These are phyloP conservation scores for Fusarium oxysporum DNA, from an alignment of 2,329 filamentous ascomycete species.

Conservation along the genomic window DNA sequence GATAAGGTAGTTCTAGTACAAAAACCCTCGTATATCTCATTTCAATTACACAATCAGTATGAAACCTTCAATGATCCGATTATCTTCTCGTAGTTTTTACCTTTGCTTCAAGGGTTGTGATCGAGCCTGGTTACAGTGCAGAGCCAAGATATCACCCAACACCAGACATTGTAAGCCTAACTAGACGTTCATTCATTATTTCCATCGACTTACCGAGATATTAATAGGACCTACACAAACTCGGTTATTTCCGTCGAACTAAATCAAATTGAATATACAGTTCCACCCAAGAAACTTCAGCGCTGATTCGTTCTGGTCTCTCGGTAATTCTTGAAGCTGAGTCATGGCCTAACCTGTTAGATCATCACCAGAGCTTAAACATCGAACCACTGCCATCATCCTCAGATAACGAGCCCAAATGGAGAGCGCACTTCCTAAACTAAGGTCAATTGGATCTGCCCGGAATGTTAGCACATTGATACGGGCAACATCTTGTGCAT, in stretches of 20 bases:
- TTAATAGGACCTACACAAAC: neutral
- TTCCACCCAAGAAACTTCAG: slow-evolving; percentile 7
- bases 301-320: slow-evolving; percentile 2
- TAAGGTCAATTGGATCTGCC: slow-evolving; percentile 32
- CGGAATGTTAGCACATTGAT: slow-evolving; percentile 22
- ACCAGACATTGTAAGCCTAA: neutral
- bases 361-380: neutral
- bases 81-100: neutral
- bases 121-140: neutral
- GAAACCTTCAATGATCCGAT: neutral
- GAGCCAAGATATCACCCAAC: neutral
- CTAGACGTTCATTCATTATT: neutral
- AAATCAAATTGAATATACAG: neutral
- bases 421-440: slow-evolving; percentile 41
- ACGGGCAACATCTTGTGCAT: slow-evolving; percentile 38
- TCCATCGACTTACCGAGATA: neutral
- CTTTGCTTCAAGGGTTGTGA: neutral
- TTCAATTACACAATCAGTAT: neutral
- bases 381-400: slow-evolving; percentile 32
- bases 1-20: neutral
- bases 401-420: slow-evolving; percentile 30
- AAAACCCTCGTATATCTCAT: neutral
- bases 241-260: neutral
- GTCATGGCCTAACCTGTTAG: slow-evolving; percentile 2
- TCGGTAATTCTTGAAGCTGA: neutral